Base-by-base conservation (phyloP, 768 basidiomycete species). In the Trametopsis cervina region DNA sequence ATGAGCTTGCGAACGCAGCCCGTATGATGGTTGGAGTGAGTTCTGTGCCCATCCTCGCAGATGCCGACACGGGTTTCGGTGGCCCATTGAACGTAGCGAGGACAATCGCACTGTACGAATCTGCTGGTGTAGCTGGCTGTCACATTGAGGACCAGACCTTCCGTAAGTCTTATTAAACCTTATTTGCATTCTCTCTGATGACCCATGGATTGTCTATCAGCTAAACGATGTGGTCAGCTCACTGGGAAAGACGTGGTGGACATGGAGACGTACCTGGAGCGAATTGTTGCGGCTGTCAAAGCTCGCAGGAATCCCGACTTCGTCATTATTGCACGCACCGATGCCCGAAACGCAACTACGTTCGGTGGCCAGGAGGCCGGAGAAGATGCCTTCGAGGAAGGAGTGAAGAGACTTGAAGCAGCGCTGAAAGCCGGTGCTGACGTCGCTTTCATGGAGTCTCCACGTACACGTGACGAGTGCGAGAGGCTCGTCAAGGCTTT, bases 131-230 rank as follows among this genome's bases (percentile, higher is more conserved):
- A 38, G 59, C 59, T 29, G 59, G 57, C 7, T 58, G 55, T 50
- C 59, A 60, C 37, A 60, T 60, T 37, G 59, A 60, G 42, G 59
- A 60, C 49, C 58, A 60, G 51, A 57, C 58, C 37, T 59, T 57
- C 52, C 57, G 52, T 54, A 38, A 13, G 54, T 53, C 9, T 12
- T 22, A 12, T 18, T n/a, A 10, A 13, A 9, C 21, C 2, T 21
- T 29, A 10, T n/a, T 42, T 11, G 26, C 42, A 22, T 42, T 22
- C 21, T 21, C 24, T n/a, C 46, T 15, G n/a, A 15, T 27, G 20
- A 10, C 11, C 11, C 21, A 25, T 29, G n/a, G 22, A 20, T 23
- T 25, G 21, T 7, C 21, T 10, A 9, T 42, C 37, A 54, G 50
- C 59, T 33, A 60, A 60, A 46, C 57, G 59, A 2, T 60, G 59